Base-by-base conservation (phyloP, 2,329 filamentous ascomycete genomes). In the Ceratocystis ficicola region DNA sequence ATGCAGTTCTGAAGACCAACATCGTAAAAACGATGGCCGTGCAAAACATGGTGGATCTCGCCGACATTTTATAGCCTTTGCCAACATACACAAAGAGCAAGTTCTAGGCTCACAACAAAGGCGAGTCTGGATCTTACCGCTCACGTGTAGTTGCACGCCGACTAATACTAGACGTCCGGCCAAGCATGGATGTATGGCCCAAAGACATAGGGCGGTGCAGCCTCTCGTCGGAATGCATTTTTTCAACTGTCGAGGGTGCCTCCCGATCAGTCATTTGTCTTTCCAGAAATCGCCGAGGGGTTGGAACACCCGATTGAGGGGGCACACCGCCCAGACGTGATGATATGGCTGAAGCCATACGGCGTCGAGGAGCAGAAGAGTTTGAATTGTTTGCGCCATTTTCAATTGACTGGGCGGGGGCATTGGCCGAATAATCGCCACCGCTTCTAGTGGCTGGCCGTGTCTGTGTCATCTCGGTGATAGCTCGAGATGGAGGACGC, bases 401-500 rank as follows among this genome's bases (percentile, higher is more conserved):
- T 46, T 66, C 65, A 15, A 63, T 64, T 4, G 71, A 32, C 76
- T 63, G 64, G 8, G 59, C 22, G 5, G 63, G 22, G 17, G 30
- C 50, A 30, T 63, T 62, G 41, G 60, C 44, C 20, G 36, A 50
- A 46, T 46, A 67, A 66, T 52, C 73, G 70, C 75, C 78, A 41
- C 80, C 78, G 55, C 78, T 76, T 2, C 73, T 69, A 20, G 69
- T 71, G 20, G 72, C 65, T 69, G 71, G 66, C 70, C 71, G 68
- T 70, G 75, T 68, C 69, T 74, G 71, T 32, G 76, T 78, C 64
- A 80, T 77, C 67, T 87, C 84, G 0, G 83, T 86, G 44, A 77
- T 74, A 3, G 83, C 83, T 28, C 85, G 77, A 3, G 84, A 85
- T 0, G 83, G 82, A 1, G 80, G 77, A n/a, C 81, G 79, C 69